Conservation (phyloP, 2,329 filamentous ascomycete species). For the Ilyonectria sp. region DNA sequence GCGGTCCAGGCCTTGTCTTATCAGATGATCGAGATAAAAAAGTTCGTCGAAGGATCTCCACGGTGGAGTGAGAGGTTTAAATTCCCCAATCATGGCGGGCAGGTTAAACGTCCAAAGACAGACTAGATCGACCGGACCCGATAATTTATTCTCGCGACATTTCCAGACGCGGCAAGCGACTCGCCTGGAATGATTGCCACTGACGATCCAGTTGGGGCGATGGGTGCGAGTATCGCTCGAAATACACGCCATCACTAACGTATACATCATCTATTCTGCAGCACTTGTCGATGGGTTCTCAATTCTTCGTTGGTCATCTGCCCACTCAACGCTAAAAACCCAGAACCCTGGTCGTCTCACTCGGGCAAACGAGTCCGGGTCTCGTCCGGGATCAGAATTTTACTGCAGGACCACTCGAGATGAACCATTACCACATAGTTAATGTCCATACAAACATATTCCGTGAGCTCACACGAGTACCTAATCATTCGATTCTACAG, state of each 20-base stretch:
- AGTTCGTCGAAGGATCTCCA: not conserved
- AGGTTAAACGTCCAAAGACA: not conserved
- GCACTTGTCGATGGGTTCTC: not conserved
- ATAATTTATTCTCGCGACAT: not conserved
- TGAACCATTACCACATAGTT: no score
- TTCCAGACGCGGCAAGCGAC: not conserved
- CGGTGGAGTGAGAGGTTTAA: not conserved
- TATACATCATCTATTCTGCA: not conserved
- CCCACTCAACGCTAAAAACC: not conserved
- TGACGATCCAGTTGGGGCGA: no score
- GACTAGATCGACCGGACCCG: not conserved
- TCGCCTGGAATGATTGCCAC: not conserved
- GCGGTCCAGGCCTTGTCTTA: conserved; percentile 17
- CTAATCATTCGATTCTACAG: no score
- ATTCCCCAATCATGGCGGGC: not conserved
- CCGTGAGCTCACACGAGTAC: no score
- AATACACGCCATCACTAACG: not conserved
- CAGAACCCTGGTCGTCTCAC: not conserved
- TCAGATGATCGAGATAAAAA: conserved; percentile 28
- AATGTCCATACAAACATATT: no score
- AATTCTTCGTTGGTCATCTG: not conserved
- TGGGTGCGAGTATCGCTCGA: not conserved
- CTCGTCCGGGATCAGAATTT: no score
- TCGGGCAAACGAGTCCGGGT: no score
- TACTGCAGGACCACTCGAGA: no score